Evolutionary conservation across 805 yeast species (phyloP), one percentile per base, ranked within the genome.

Genomic region (Nakazawaea laoshanensis): DNA sequence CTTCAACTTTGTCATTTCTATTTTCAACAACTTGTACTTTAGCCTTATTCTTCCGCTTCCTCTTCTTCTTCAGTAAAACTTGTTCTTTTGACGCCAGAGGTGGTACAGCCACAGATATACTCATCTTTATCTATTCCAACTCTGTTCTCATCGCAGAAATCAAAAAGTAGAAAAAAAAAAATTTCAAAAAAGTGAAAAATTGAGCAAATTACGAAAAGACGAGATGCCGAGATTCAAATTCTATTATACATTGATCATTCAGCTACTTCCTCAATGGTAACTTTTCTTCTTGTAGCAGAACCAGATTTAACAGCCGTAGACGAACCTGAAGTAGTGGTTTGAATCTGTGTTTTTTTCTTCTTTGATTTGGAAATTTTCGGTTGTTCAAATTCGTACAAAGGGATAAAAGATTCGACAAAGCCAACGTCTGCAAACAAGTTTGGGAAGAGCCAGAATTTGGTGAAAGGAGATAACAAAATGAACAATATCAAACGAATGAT

Each of bases 361-460:
- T 33, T 22, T 4, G 19, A 15, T 24, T 27, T 20, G n/a, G 4
- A 15, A 16, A 26, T 27, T 22, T 30, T 35, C 24, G 19, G 24
- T 24, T 33, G 19, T 45, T 63, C 85, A 83, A 87, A 87, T 3
- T 77, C 92, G 50, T 82, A 92, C n/a, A 79, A 44, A 4, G 98
- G 98, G 43, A 68, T 68, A 63, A 92, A 92, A 63, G 95, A 82
- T 38, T 89, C 97, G 39, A 89, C 50, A 42, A 92, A 81, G 16
- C 96, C 95, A 47, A 94, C 88, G 51, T 92, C 98, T 41, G 79
- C 98, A 58, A 88, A 92, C 50, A 92, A 65, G 52, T 89, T 89
- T 36, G 98, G 98, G 68, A 86, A 89, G 29, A 92, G 53, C 98
- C 98, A 92, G 52, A 92, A 68, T 27, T 35, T 35, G n/a, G 94